Percentiles rank a stretch among this genome's conserved stretches.
These are phyloP conservation scores for Hericium coralloides DNA, from an alignment of 768 basidiomycete genomes.

Conservation along the genomic window DNA sequence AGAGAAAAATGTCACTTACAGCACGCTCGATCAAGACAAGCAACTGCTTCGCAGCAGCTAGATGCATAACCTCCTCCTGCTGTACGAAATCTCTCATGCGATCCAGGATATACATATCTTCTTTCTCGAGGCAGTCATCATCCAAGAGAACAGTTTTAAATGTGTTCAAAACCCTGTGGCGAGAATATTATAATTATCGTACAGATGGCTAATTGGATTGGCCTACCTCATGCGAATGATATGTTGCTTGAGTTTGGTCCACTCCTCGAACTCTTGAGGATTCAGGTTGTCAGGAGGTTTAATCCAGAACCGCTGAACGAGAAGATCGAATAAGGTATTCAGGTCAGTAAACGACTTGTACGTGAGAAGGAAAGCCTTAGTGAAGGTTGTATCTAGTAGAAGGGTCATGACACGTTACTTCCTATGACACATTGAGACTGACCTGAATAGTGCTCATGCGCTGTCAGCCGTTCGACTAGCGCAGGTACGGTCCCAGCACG, in stretches of 20 bases:
- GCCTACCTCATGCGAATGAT: constrained; percentile 80
- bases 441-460: constrained; percentile 78
- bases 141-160: constrained; percentile 85
- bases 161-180: constrained; percentile 73
- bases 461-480: constrained; percentile 82
- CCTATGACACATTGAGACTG: constrained; percentile 16
- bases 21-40: constrained; percentile 68
- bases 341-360: constrained; percentile 90
- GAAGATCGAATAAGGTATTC: constrained; percentile 73
- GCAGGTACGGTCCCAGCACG: constrained; percentile 82
- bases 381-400: constrained; percentile 62
- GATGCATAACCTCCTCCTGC: constrained; percentile 50
- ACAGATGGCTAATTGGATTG: not conserved
- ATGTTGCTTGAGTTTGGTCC: constrained; percentile 80
- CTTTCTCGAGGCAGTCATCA: constrained; percentile 76
- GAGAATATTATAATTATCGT: not conserved
- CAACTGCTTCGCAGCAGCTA: constrained; percentile 69
- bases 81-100: constrained; percentile 75
- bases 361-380: constrained; percentile 88
- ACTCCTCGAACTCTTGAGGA: constrained; percentile 57
- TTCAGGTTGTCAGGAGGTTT: constrained; percentile 61
- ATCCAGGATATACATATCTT: constrained; percentile 75
- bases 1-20: constrained; percentile 36
- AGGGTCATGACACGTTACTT: constrained; percentile 1
- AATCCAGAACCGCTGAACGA: constrained; percentile 74